Evolutionary conservation across 108 stramenopile genomes (phyloP).

Genomic region (Cyclotella kingstonii): DNA sequence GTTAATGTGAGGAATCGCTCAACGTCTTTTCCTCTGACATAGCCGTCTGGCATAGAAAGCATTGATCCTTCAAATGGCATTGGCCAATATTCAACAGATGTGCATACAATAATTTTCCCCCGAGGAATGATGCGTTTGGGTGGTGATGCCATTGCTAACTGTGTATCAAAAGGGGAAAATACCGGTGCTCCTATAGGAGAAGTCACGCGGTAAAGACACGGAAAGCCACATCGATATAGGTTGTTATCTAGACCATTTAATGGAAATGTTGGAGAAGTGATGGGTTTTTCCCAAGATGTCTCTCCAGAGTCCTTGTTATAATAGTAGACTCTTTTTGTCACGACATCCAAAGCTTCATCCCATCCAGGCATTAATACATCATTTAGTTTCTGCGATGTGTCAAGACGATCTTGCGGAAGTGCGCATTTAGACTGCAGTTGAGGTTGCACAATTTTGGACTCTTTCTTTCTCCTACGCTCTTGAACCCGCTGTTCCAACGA

Average conservation of each 20-base stretch:
- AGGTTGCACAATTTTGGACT: too few species aligned
- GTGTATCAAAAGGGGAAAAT: not conserved
- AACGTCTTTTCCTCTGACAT: slow-evolving; percentile 15
- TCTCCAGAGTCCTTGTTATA: slow-evolving; percentile 1
- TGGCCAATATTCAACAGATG: slow-evolving; percentile 26
- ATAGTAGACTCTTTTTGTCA: not conserved
- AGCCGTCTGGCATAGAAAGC: slow-evolving; percentile 37
- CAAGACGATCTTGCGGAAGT: too few species aligned
- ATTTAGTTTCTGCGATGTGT: not conserved
- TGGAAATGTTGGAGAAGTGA: not conserved
- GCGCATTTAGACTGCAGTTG: too few species aligned
- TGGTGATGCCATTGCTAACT: not conserved
- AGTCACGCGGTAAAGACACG: slow-evolving; percentile 37
- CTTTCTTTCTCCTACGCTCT: too few species aligned
- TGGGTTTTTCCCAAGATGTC: slow-evolving; percentile 21
- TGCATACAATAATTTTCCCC: slow-evolving; percentile 30
- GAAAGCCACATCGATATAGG: slow-evolving; percentile 5
- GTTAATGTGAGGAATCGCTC: slow-evolving; percentile 13
- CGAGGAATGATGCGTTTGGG: slow-evolving; percentile 17
- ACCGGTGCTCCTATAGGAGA: slow-evolving; percentile 23
- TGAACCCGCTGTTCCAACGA: too few species aligned
- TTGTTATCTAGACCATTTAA: not conserved
- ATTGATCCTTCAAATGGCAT: slow-evolving; percentile 15
- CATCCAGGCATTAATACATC: not conserved
- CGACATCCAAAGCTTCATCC: not conserved